Evolutionary conservation across 2,329 filamentous ascomycete genomes (phyloP).

Genomic region (Talaromyces sp.): DNA sequence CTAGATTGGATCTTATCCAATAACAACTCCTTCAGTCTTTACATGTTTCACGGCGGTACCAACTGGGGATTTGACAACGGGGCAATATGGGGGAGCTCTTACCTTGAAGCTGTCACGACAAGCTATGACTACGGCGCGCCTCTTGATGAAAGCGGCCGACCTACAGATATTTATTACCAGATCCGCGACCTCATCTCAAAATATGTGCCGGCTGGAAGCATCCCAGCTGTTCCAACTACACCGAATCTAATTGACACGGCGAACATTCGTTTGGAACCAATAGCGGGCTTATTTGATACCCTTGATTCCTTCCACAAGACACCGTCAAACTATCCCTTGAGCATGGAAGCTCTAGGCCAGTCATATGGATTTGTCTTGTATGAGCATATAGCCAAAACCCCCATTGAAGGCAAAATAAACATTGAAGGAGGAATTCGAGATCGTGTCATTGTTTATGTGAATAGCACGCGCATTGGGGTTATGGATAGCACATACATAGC

Average conservation of each 20-base stretch:
- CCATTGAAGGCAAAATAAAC: conserved; percentile 28
- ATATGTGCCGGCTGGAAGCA: neutral
- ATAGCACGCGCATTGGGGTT: conserved; percentile 37
- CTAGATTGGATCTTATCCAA: conserved; percentile 35
- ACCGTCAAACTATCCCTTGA: conserved; percentile 25
- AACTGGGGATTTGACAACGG: conserved; percentile 48
- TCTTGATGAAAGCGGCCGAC: conserved; percentile 47
- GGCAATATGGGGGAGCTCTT: conserved; percentile 37
- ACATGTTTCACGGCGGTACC: conserved; percentile 52
- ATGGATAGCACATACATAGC: conserved; percentile 43
- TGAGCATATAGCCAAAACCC: conserved; percentile 25
- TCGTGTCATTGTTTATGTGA: conserved; percentile 46
- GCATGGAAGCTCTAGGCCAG: conserved; percentile 45
- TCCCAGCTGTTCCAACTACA: neutral
- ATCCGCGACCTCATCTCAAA: conserved; percentile 18
- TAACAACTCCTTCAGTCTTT: conserved; percentile 44
- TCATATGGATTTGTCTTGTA: conserved; percentile 44
- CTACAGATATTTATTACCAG: conserved; percentile 40
- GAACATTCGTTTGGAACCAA: conserved; percentile 1
- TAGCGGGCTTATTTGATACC: conserved; percentile 1
- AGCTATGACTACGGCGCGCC: conserved; percentile 50
- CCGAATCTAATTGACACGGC: neutral
- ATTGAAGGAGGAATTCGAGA: conserved; percentile 44
- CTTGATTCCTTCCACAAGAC: conserved; percentile 13
- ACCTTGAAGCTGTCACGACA: conserved; percentile 37